Evolutionary conservation across 805 yeast genomes (phyloP), one percentile per base, ranked within the genome.

Genomic region (Lachancea nothofagi): DNA sequence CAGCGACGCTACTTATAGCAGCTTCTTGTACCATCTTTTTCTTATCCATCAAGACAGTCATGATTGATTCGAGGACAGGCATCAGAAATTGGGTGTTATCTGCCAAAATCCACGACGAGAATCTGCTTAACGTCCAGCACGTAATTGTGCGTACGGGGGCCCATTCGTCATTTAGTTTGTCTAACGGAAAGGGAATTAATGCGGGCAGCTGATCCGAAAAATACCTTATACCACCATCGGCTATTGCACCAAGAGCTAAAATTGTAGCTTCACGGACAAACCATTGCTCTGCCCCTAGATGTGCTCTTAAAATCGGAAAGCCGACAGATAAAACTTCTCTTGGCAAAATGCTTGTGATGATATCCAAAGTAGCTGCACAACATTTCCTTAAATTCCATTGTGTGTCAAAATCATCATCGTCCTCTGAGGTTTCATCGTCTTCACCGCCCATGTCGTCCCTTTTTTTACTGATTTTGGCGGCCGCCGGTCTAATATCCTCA

Each of bases 11-110:
- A 26, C 88, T 77, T 50, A 95, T 86, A 1, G 95, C 96, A 41
- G 95, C 83, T 54, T 88, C 90, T 64, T 93, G 98, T n/a, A 90
- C 98, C 42, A 83, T 83, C 57, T 89, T 88, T 66, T 86, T 87
- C 37, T 69, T 71, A 59, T 93, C 97, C 49, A 87, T 66, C 18
- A 85, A 78, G 62, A 93, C 83, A 36, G 60, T 66, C 57, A 93
- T 72, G 34, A 93, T 72, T 2, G 93, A 75, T 51, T 83, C 79
- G 43, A 93, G 71, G 0, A 93, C 86, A 4, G 93, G 93, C 42
- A 74, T 67, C 56, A 84, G 81, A 53, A 82, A 83, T 46, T 67
- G 72, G 7, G 87, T 72, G 56, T 75, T 83, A 55, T 83, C 86
- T 4, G 71, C 70, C 36, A 85, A 75, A 17, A 90, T 81, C 95